A percentile compares a stretch with the other conserved stretches of the same genome.
Evolutionary conservation across 2,329 filamentous ascomycete species (phyloP).

Genomic region (Daldinia sp.): DNA sequence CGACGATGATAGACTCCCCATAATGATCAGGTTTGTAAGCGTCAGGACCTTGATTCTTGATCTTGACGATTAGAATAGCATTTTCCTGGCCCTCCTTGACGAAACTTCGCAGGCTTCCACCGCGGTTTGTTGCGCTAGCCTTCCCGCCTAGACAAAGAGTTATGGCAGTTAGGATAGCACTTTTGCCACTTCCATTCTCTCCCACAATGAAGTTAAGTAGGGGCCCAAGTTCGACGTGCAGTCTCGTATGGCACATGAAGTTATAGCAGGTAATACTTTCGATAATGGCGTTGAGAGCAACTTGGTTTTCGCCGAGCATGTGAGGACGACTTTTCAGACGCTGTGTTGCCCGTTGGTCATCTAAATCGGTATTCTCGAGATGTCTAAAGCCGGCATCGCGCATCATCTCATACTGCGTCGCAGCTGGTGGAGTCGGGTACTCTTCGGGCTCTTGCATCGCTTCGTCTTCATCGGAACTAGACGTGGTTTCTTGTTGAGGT

Average conservation of each 20-base stretch:
- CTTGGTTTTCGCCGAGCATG: conserved; percentile 70
- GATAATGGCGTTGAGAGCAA: conserved; percentile 85
- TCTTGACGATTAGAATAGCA: conserved; percentile 78
- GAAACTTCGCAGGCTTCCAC: conserved; percentile 85
- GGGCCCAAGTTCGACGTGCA: conserved; percentile 86
- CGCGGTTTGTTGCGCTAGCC: conserved; percentile 90
- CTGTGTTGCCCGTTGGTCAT: conserved; percentile 72
- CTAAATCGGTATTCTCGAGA: conserved; percentile 62
- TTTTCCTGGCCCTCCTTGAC: conserved; percentile 88
- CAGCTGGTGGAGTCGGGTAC: conserved; percentile 51
- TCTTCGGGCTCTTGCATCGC: conserved; percentile 40
- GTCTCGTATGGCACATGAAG: conserved; percentile 92
- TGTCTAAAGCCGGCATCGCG: conserved; percentile 68
- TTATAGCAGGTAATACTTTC: conserved; percentile 87
- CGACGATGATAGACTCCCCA: conserved; percentile 86
- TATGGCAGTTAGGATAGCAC: conserved; percentile 90
- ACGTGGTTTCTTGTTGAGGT: conserved; percentile 35
- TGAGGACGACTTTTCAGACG: conserved; percentile 61
- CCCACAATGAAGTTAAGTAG: conserved; percentile 98
- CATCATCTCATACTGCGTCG: conserved; percentile 69
- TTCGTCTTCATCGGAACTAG: conserved; percentile 46
- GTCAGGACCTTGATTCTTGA: conserved; percentile 88
- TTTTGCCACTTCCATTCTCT: conserved; percentile 97
- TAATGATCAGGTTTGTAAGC: conserved; percentile 86
- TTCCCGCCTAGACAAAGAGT: conserved; percentile 96